A percentile compares a stretch with the other conserved stretches of the same genome.
Conservation (phyloP, 2,329 filamentous ascomycete species). For the Alternaria dauci region DNA sequence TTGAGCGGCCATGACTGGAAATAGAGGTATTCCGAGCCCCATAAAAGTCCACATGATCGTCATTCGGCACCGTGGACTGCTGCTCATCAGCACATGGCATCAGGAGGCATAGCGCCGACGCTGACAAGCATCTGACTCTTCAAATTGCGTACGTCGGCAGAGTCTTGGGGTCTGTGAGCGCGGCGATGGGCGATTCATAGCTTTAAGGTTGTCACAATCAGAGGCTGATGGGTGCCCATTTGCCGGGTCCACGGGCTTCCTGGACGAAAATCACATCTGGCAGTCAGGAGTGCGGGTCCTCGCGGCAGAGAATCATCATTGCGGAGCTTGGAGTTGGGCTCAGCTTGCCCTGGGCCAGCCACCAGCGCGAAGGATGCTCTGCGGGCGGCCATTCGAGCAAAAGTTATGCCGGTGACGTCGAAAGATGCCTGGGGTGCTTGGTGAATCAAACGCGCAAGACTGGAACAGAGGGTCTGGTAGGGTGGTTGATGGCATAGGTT, state of each 20-base stretch:
- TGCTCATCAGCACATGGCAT: constrained; percentile 2
- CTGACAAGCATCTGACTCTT: constrained; percentile 9
- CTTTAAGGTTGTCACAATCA: constrained; percentile 42
- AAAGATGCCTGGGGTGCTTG: constrained; percentile 13
- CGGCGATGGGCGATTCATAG: constrained; percentile 34
- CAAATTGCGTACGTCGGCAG: background rate
- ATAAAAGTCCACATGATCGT: constrained; percentile 7
- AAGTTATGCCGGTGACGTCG: constrained; percentile 7
- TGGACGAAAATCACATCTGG: constrained; percentile 43
- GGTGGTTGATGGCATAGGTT: constrained; percentile 35
- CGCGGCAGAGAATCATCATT: constrained; percentile 21
- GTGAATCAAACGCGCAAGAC: constrained; percentile 9
- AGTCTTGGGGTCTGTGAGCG: constrained; percentile 6
- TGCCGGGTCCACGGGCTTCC: constrained; percentile 39
- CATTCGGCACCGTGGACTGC: background rate
- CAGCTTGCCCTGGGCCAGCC: constrained; percentile 34
- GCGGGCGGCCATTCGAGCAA: constrained; percentile 7
- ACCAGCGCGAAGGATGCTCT: constrained; percentile 26
- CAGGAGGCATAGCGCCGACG: constrained; percentile 1
- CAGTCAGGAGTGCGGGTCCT: constrained; percentile 23
- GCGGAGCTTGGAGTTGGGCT: constrained; percentile 9
- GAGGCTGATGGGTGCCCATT: constrained; percentile 35
- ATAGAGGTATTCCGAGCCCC: constrained; percentile 5
- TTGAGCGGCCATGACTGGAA: constrained; percentile 10
- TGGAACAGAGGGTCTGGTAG: constrained; percentile 29